A percentile compares a stretch with the other conserved stretches of the same genome.
Evolutionary conservation across 129 eudicot species (phyloP).

Genomic region (Pseudognaphalium luteoalbum): DNA sequence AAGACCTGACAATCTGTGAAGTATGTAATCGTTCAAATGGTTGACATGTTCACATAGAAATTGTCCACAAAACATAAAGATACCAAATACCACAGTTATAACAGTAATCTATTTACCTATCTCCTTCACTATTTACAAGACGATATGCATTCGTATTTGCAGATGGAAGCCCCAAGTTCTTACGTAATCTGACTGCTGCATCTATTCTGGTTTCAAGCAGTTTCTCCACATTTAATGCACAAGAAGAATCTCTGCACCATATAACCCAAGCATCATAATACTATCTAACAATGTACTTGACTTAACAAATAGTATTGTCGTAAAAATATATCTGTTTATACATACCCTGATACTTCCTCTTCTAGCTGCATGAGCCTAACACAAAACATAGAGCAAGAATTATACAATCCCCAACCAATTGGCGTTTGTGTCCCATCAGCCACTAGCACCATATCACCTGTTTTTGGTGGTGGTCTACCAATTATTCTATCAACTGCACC

Average conservation of each 20-base stretch:
- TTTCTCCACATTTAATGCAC: constrained; percentile 74
- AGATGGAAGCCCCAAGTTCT: constrained; percentile 77
- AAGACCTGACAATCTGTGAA: constrained; percentile 85
- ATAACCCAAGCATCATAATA: constrained; percentile 4
- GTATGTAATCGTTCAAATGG: neutral
- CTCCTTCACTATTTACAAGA: constrained; percentile 98
- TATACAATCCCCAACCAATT: constrained; percentile 90
- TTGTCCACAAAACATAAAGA: neutral
- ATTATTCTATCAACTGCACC: constrained; percentile 92
- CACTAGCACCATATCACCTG: constrained; percentile 85
- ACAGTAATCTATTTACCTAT: constrained; percentile 43
- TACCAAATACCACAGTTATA: neutral
- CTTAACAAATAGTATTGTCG: neutral
- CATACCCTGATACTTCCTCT: constrained; percentile 64
- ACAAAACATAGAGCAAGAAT: constrained; percentile 89
- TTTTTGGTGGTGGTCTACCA: constrained; percentile 88
- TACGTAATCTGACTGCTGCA: constrained; percentile 61
- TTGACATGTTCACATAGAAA: neutral
- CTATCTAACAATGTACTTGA: neutral
- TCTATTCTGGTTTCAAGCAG: constrained; percentile 68
- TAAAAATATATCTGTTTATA: neutral
- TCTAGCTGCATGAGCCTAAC: constrained; percentile 95
- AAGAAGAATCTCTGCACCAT: constrained; percentile 69
- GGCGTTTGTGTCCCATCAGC: constrained; percentile 93
- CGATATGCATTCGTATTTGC: constrained; percentile 80